Percentiles rank a stretch among this genome's conserved stretches.
phyloP scores from a whole-genome alignment of 805 yeast species.

The Candida patagonica region DNA sequence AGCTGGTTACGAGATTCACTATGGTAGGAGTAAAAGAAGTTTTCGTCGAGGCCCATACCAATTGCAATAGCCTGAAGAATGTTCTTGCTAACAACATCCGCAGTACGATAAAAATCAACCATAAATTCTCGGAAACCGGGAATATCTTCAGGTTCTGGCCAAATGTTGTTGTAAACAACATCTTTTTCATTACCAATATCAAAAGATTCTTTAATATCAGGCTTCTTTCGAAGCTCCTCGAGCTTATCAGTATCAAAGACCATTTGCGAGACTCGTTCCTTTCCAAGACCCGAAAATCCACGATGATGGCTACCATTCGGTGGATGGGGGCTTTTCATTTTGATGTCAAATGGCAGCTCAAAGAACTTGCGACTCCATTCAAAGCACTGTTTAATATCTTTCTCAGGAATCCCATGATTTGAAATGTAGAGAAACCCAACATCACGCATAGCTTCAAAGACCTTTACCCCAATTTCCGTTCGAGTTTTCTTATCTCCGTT shows the following conservation, averaged over 20 bases:
- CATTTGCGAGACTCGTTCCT: too few relatives aligned
- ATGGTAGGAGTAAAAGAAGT: too few relatives aligned
- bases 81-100: background rate
- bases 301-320: too few relatives aligned
- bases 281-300: slow-evolving; percentile 7
- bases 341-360: slow-evolving; percentile 5
- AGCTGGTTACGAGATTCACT: slow-evolving; percentile 5
- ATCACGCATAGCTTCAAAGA: too few relatives aligned
- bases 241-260: slow-evolving; percentile 3
- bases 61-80: slow-evolving; percentile 6
- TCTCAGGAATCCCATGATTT: slow-evolving; percentile 25
- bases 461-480: too few relatives aligned
- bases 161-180: slow-evolving; percentile 1
- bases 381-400: background rate
- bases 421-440: slow-evolving; percentile 28
- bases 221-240: slow-evolving; percentile 1
- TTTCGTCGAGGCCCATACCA: slow-evolving; percentile 6
- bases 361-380: slow-evolving; percentile 5
- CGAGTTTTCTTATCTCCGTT: too few relatives aligned
- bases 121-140: too few relatives aligned
- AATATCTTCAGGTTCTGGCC: too few relatives aligned
- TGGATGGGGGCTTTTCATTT: background rate
- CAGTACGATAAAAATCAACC: too few relatives aligned
- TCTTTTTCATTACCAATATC: slow-evolving; percentile 5
- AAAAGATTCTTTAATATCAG: slow-evolving; percentile 8